Conservation (phyloP, 2,329 filamentous ascomycete genomes). For the Scorias spongiosa region DNA sequence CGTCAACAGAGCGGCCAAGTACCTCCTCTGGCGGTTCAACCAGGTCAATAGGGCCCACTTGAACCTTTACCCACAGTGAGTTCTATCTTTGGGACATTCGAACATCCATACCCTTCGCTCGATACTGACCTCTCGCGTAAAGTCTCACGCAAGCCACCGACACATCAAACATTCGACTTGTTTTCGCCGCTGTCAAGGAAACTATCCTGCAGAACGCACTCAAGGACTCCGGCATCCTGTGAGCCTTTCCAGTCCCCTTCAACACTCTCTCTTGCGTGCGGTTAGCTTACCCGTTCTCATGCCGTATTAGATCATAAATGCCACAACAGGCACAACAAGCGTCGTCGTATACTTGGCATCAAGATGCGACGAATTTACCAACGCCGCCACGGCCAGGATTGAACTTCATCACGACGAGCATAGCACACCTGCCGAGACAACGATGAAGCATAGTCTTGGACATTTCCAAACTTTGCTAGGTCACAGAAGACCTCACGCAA, state of each 20-base stretch:
- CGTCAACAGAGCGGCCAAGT: slow-evolving; percentile 95
- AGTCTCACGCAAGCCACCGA: slow-evolving; percentile 97
- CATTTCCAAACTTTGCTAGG: too few relatives aligned
- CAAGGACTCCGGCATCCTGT: slow-evolving; percentile 91
- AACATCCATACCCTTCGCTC: background rate
- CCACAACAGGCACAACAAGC: background rate
- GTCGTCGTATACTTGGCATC: too few relatives aligned
- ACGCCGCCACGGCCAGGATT: too few relatives aligned
- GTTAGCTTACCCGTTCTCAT: background rate
- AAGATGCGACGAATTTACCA: too few relatives aligned
- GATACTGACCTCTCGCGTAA: slow-evolving; percentile 8
- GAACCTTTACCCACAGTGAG: slow-evolving; percentile 94
- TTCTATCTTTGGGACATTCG: slow-evolving; percentile 11
- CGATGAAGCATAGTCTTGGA: too few relatives aligned
- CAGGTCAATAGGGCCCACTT: slow-evolving; percentile 94
- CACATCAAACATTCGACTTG: slow-evolving; percentile 92
- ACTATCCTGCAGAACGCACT: slow-evolving; percentile 96
- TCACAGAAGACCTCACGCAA: too few relatives aligned
- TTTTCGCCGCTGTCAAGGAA: slow-evolving; percentile 97
- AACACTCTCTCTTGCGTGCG: background rate
- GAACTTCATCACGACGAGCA: too few relatives aligned
- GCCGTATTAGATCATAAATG: background rate
- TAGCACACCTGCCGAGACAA: too few relatives aligned
- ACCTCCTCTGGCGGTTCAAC: slow-evolving; percentile 95
- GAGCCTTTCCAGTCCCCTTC: slow-evolving; percentile 1